Conservation (phyloP, 306 rosid species). For the Chamaecrista fasciculata region DNA sequence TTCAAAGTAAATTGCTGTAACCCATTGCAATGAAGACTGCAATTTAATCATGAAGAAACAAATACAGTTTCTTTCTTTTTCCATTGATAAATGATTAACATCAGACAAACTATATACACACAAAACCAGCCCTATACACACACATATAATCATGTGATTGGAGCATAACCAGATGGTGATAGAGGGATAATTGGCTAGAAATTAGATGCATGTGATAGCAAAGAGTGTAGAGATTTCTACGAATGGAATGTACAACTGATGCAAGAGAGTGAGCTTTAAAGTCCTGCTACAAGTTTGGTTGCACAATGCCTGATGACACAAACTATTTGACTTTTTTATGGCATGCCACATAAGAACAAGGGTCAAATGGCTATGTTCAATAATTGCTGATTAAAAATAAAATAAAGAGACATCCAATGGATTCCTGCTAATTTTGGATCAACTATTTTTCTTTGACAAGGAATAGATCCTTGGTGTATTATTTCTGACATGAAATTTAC, state of each 20-base stretch:
- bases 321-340: background rate
- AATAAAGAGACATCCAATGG: background rate
- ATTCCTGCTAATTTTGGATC: background rate
- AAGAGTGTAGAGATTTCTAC: background rate
- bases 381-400: background rate
- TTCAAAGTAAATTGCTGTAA: background rate
- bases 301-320: background rate
- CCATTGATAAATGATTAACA: background rate
- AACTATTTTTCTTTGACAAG: background rate
- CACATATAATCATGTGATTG: background rate
- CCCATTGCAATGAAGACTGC: background rate
- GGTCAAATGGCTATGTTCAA: background rate
- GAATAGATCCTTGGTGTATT: slow-evolving; percentile 3
- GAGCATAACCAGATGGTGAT: slow-evolving; percentile 1
- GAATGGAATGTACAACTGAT: background rate
- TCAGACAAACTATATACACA: background rate
- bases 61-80: background rate
- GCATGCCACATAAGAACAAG: background rate
- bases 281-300: background rate
- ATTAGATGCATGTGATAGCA: background rate
- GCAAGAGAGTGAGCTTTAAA: background rate
- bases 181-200: slow-evolving; percentile 8
- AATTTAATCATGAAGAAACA: background rate
- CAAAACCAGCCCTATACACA: background rate
- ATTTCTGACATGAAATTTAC: slow-evolving; percentile 3